Evolutionary conservation across 2,329 filamentous ascomycete species (phyloP), one percentile per base, ranked within the genome.

Genomic region (Aspergillus neotritici): DNA sequence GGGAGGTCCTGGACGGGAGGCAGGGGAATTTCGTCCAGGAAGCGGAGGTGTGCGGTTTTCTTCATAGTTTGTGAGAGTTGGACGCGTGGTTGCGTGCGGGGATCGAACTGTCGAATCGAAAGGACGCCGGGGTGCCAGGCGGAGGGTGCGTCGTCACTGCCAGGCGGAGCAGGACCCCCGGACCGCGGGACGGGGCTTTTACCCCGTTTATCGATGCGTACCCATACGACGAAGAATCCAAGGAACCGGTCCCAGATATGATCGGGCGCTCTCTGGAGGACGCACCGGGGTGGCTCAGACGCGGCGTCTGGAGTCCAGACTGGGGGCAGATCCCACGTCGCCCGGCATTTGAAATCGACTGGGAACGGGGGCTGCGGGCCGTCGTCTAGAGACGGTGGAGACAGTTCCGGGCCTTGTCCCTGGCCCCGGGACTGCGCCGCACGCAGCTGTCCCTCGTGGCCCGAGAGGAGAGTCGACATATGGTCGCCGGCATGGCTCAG

Each of bases 141-240:
- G 72, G 39, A 2, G 68, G 39, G 3, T 59, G 58, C 3, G 68
- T 65, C 2, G 56, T 49, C 0, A 54, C 57, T 12, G 21, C 21
- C 21, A 25, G 21, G 21, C 7, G 21, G 2, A 25, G 21, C 7
- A 25, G 21, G 21, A 9, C 21, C 21, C 3, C 7, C 21, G 21
- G 21, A 25, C 21, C 21, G 6, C 7, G 21, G 21, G 21, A 25
- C 21, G 5, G 21, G 21, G 9, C 21, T 25, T 25, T 9, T 25
- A 4, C 21, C 21, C 21, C 21, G 4, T 25, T 25, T 25, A 6
- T 60, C 58, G 0, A 67, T 63, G 1, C 73, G 64, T 0, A 74
- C 76, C 82, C 83, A 86, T 3, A 79, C 82, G 31, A 83, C 79
- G 54, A 82, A 86, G 5, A 82, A 72, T 0, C 83, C 83, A 10